Conservation (phyloP, 495 filamentous ascomycete genomes). For the Xylaria flabelliformis region DNA sequence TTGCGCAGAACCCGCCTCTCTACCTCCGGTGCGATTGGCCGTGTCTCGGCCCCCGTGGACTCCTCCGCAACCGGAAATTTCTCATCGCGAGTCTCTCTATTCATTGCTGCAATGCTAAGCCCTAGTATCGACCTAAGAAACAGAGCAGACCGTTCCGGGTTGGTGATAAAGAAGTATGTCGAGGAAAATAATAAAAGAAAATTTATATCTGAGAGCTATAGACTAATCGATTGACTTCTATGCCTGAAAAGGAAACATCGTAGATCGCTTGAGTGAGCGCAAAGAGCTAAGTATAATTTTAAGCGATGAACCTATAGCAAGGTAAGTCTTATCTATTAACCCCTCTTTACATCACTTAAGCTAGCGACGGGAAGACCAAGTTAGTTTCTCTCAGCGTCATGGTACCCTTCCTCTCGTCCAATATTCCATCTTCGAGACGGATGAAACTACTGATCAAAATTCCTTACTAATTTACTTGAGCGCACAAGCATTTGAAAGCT, state of each 20-base stretch:
- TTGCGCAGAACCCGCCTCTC: conserved; percentile 67
- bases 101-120: background rate
- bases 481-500: background rate
- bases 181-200: background rate
- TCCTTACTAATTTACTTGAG: background rate
- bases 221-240: background rate
- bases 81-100: background rate
- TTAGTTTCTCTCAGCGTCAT: background rate
- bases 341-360: background rate
- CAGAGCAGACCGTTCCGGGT: background rate
- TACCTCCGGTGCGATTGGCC: conserved; percentile 54
- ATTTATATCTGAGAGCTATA: background rate
- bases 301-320: background rate
- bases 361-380: background rate
- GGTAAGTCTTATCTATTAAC: background rate
- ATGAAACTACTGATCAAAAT: background rate
- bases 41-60: background rate
- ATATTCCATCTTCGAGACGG: background rate
- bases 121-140: background rate
- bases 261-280: background rate
- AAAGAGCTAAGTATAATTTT: background rate
- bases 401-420: background rate
- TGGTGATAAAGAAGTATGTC: background rate
- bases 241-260: background rate
- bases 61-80: background rate